A percentile compares a stretch with the other conserved stretches of the same genome.
Evolutionary conservation across 2,329 filamentous ascomycete genomes (phyloP).

Genomic region (Epichloe gansuensis): DNA sequence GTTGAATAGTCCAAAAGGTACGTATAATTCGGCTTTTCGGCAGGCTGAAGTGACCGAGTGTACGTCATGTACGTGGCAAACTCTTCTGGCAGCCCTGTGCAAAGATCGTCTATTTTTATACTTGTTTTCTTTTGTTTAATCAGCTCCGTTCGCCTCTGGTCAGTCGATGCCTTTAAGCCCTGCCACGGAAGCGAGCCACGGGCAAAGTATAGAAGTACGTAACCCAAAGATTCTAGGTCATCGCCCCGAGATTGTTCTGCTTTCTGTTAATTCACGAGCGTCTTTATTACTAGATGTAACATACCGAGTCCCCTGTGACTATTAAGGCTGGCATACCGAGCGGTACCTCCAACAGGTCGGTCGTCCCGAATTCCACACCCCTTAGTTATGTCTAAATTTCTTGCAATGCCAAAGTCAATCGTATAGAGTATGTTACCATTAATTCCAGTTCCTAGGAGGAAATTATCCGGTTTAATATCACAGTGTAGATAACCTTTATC

Average conservation of each 20-base stretch:
- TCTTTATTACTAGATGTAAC: background rate
- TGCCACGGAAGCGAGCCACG: conserved; percentile 1
- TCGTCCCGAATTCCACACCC: background rate
- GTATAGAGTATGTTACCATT: conserved; percentile 98
- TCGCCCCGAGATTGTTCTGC: background rate
- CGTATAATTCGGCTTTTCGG: conserved; percentile 65
- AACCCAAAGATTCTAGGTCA: conserved; percentile 4
- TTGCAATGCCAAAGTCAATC: conserved; percentile 91
- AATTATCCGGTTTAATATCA: conserved; percentile 99
- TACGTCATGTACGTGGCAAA: conserved; percentile 69
- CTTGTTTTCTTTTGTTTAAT: conserved; percentile 18
- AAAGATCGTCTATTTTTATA: conserved; percentile 59
- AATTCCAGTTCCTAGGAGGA: conserved; percentile 97
- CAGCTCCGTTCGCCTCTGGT: conserved; percentile 50
- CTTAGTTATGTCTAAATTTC: background rate
- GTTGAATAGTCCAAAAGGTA: conserved; percentile 66
- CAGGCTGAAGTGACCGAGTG: conserved; percentile 59
- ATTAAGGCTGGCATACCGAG: conserved; percentile 1
- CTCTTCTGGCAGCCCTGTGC: conserved; percentile 63
- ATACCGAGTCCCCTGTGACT: background rate
- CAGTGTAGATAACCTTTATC: conserved; percentile 99
- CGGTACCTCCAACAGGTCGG: background rate
- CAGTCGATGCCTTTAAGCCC: background rate
- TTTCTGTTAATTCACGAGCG: background rate
- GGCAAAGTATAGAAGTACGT: conserved; percentile 1